Percentiles rank a stretch among this genome's conserved stretches.
phyloP scores from a whole-genome alignment of 2,329 filamentous ascomycete species.

The Neoscytalidium dimidiatum region DNA sequence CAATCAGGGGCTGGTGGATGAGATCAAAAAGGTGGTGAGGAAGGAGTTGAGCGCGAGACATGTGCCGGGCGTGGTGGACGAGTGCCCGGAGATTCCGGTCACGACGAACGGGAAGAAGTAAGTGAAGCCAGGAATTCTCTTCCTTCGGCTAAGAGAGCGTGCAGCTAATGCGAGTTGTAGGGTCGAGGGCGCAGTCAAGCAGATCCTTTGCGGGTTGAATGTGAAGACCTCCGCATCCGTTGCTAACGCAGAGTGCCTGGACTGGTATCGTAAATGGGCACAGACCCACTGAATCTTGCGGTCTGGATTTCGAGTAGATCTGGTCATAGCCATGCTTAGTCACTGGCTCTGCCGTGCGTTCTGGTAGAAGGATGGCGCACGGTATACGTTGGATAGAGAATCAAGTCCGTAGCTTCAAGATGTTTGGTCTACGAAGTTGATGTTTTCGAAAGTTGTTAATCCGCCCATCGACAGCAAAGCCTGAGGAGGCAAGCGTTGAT shows the following conservation, averaged over 20 bases:
- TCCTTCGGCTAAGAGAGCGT: no score
- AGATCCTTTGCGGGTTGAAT: constrained; percentile 84
- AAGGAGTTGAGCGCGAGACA: constrained; percentile 84
- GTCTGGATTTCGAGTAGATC: not conserved
- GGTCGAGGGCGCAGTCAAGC: constrained; percentile 94
- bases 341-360: no score
- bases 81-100: constrained; percentile 83
- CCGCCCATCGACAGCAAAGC: no score
- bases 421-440: no score
- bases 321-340: no score
- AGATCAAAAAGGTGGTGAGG: constrained; percentile 69
- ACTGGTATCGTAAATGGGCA: constrained; percentile 82
- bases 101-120: constrained; percentile 96
- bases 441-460: no score
- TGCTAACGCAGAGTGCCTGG: constrained; percentile 84
- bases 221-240: constrained; percentile 91
- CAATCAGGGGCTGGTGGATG: constrained; percentile 56
- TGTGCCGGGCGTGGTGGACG: constrained; percentile 80
- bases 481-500: no score
- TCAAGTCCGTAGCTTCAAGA: no score
- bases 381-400: no score
- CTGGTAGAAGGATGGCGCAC: no score
- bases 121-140: constrained; percentile 40
- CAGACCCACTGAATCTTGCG: constrained; percentile 22
- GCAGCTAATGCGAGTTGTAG: constrained; percentile 43